A percentile compares a stretch with the other conserved stretches of the same genome.
phyloP scores from a whole-genome alignment of 371 early-diverging fungal genomes.

The Syncephalis plumigaleata region DNA sequence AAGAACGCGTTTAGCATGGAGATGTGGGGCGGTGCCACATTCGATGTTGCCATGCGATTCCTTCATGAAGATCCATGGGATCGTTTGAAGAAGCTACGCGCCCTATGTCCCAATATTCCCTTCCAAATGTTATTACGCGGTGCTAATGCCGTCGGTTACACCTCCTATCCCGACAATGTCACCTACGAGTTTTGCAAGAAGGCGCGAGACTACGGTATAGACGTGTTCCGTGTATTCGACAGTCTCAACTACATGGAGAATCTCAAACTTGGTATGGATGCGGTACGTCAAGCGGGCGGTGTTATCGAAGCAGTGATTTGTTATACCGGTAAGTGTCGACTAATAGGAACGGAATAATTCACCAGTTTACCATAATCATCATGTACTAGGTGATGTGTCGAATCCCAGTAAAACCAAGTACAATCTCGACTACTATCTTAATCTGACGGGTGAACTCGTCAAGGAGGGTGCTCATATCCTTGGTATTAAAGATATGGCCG shows the following conservation, averaged over 20 bases:
- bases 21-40: constrained; percentile 91
- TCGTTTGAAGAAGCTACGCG: constrained; percentile 57
- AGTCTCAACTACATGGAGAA: constrained; percentile 90
- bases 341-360: too few species aligned
- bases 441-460: constrained; percentile 78
- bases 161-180: constrained; percentile 91
- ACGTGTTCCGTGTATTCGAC: constrained; percentile 93
- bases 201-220: constrained; percentile 78
- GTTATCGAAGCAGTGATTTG: constrained; percentile 84
- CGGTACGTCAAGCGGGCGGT: constrained; percentile 87
- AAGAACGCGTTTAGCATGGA: constrained; percentile 77
- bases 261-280: constrained; percentile 83
- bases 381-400: constrained; percentile 36
- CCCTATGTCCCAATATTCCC: constrained; percentile 87
- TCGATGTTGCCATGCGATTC: constrained; percentile 91
- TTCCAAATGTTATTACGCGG: constrained; percentile 96
- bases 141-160: constrained; percentile 94
- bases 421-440: constrained; percentile 77
- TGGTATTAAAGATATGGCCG: constrained; percentile 96
- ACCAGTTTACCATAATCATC: too few species aligned
- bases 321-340: constrained; percentile 67
- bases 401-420: constrained; percentile 64
- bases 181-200: constrained; percentile 87
- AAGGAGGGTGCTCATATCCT: constrained; percentile 81
- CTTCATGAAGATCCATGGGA: constrained; percentile 92